A percentile compares a stretch with the other conserved stretches of the same genome.
Evolutionary conservation across 2,329 filamentous ascomycete species (phyloP).

Genomic region (Alternaria sp.): DNA sequence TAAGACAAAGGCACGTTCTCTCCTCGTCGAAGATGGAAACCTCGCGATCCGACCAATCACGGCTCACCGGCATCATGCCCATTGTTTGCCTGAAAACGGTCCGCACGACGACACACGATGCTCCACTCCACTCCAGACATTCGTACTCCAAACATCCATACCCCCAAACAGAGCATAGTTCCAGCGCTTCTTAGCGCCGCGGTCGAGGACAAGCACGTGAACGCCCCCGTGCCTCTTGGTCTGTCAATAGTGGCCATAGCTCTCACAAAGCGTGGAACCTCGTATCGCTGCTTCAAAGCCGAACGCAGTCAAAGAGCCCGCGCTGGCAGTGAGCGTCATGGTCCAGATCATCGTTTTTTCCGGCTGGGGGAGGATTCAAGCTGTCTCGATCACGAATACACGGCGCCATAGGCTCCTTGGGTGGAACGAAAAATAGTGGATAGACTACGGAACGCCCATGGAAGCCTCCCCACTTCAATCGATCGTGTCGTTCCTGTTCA

Average conservation of each 20-base stretch:
- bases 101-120: conserved; percentile 18
- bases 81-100: conserved; percentile 23
- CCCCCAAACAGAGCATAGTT: not conserved
- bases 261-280: not conserved
- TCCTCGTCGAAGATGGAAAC: conserved; percentile 11
- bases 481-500: not conserved
- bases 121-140: not conserved
- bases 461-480: not conserved
- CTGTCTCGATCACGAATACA: not conserved
- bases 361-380: not conserved
- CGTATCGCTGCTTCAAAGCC: not conserved
- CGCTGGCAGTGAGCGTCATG: not conserved
- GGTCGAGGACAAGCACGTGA: not conserved
- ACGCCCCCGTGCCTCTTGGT: not conserved
- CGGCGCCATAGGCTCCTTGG: too few species aligned
- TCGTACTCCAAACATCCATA: not conserved
- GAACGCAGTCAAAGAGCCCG: not conserved
- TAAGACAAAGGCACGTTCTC: conserved; percentile 13
- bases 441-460: not conserved
- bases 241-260: not conserved
- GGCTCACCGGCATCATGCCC: conserved; percentile 1
- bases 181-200: not conserved
- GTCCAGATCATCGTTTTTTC: not conserved
- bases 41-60: conserved; percentile 18
- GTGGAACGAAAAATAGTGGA: not conserved